Evolutionary conservation across 108 stramenopile genomes (phyloP), one percentile per base, ranked within the genome.

Genomic region (Nitzschia inconspicua): DNA sequence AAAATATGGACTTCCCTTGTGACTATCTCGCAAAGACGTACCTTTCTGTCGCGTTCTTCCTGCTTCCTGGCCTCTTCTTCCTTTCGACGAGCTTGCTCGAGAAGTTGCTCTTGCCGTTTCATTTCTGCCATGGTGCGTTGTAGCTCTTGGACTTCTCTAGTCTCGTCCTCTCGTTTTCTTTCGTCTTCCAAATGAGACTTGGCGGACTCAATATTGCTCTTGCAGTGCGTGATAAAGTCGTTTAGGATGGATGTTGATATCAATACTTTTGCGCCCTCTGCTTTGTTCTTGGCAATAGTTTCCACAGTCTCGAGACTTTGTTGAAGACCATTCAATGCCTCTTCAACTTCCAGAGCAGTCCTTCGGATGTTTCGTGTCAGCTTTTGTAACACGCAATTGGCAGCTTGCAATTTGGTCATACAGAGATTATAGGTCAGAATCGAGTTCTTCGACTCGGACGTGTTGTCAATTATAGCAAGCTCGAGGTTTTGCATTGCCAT

Each of bases 161-260:
- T 85, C 36, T 88, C 87, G 48, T 70, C 64, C 49, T 88, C 91
- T 26, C 83, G 74, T 55, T 76, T 80, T 22, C 79, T 42, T 44
- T 92, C 91, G 59, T 88, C 83, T 37, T 83, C 82, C 2, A 92
- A 53, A 67, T 92, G 91, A 31, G 79, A 80, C 50, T 86, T 80
- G 40, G 91, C 91, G 75, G 79, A 83, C n/a, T 84, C 83, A 66
- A 92, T 92, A 60, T 88, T 92, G 29, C 75, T 72, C 53, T 84
- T 80, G 46, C 91, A 92, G 36, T 92, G 85, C 7, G 58, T 73
- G 14, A 86, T 57, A 41, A 88, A 88, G 51, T 83, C 83, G 26
- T 86, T 75, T 34, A 92, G 53, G 64, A 79, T 83, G 10, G 79
- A 75, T 1, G 80, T 86, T 13, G 81, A 57, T 39, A 92, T 84